These are phyloP conservation scores for Talaromyces sp. DNA, from an alignment of 2,329 filamentous ascomycete genomes.

Conservation along the genomic window DNA sequence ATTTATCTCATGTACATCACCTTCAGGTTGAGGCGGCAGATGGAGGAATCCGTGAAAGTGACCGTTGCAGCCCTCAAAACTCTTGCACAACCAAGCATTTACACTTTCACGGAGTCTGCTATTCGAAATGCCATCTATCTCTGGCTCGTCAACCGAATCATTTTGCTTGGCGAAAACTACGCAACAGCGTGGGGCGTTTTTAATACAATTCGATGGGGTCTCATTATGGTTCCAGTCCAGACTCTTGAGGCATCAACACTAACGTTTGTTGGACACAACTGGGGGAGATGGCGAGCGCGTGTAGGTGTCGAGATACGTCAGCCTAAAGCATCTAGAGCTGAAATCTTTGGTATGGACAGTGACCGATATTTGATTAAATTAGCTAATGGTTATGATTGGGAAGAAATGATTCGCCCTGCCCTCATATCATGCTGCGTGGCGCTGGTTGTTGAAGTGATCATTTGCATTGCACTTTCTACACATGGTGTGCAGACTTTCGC, in stretches of 20 bases:
- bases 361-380: background rate
- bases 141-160: slow-evolving; percentile 64
- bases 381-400: background rate
- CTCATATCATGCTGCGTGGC: background rate
- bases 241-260: slow-evolving; percentile 63
- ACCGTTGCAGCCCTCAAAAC: background rate
- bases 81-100: slow-evolving; percentile 37
- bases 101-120: slow-evolving; percentile 63
- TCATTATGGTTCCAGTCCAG: slow-evolving; percentile 70
- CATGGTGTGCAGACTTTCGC: slow-evolving; percentile 61
- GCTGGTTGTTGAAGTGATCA: background rate
- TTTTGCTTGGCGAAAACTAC: slow-evolving; percentile 61
- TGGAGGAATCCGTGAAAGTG: background rate
- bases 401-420: background rate
- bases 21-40: background rate
- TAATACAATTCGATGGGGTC: slow-evolving; percentile 69
- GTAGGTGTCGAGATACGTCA: background rate
- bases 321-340: slow-evolving; percentile 20
- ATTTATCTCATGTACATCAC: slow-evolving; percentile 57
- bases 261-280: slow-evolving; percentile 54
- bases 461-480: slow-evolving; percentile 46
- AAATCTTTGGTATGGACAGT: slow-evolving; percentile 32
- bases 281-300: slow-evolving; percentile 48
- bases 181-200: slow-evolving; percentile 72
- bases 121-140: slow-evolving; percentile 67